A percentile compares a stretch with the other conserved stretches of the same genome.
These are phyloP conservation scores for Papilionanthe hybrid DNA, from an alignment of 116 monocot genomes.

Conservation along the genomic window DNA sequence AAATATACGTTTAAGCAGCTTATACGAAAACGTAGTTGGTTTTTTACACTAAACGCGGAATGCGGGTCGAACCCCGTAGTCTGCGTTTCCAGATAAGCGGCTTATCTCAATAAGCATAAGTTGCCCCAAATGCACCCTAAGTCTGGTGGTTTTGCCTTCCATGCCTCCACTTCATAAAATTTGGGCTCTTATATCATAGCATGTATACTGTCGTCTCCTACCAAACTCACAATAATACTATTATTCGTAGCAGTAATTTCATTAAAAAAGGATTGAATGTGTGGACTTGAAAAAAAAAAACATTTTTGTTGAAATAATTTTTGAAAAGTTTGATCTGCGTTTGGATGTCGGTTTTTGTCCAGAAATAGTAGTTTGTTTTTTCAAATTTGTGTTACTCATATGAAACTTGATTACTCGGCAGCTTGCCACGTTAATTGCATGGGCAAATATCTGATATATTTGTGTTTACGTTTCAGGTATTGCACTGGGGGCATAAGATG, in stretches of 20 bases:
- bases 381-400: neutral
- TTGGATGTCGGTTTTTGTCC: neutral
- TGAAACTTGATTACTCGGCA: neutral
- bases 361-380: neutral
- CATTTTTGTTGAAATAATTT: neutral
- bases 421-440: neutral
- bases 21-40: too few relatives aligned
- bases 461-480: slow-evolving; percentile 50
- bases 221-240: neutral
- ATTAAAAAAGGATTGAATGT: neutral
- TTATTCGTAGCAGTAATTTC: neutral
- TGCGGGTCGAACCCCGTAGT: too few relatives aligned
- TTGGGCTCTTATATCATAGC: neutral
- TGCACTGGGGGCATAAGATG: slow-evolving; percentile 98
- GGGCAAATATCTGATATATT: neutral
- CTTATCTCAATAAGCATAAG: too few relatives aligned
- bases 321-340: neutral
- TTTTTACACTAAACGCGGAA: too few relatives aligned
- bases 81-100: too few relatives aligned
- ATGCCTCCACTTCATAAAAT: neutral
- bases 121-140: too few relatives aligned
- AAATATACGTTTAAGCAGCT: too few relatives aligned
- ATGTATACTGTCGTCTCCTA: neutral
- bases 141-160: neutral
- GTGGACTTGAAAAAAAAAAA: neutral